Base-by-base conservation (phyloP, 2,329 filamentous ascomycete genomes). In the Thelonectria discophora region DNA sequence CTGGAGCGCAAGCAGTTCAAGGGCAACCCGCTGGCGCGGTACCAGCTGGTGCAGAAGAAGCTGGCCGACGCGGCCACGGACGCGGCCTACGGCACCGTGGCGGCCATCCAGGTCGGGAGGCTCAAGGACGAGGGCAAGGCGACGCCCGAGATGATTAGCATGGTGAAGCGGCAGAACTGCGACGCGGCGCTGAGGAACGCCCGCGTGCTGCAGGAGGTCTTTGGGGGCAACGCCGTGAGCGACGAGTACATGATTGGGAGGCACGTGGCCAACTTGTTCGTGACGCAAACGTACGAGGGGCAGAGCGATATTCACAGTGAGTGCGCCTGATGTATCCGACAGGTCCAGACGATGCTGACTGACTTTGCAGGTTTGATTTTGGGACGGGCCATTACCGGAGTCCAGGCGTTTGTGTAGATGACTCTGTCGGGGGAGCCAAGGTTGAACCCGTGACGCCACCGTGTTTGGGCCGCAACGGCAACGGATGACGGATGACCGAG, bases 101-200 rank as follows among this genome's bases (percentile, higher is more conserved):
- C 95, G 7, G 90, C 92, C 8, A 88, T 92, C 60, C 95, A 99
- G 78, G 94, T 98, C 37, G 94, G 93, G 54, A 84, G 94, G 64
- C 86, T 98, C 60, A 98, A 97, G 85, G 94, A 98, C 71, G 88
- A 92, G 75, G 94, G 94, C 65, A 92, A 93, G 77, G 88, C 86
- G 21, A 89, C 90, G 3, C 94, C 95, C 7, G 95, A 99, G 81
- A 98, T 98, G 94, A 97, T 99, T 72, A 89, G 86, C 76, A 86
- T 99, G 92, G 89, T 98, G 75, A 99, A 99, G 86, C 85, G 95
- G 69, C 94, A 98, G 81, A 99, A 99, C 79, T 99, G 95, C 78
- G 95, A 99, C 78, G 84, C 90, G 54, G 95, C 95, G 15, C 81
- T 99, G 71, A 81, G 86, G 30, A 93, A 94, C 68, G 88, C 93